Conservation (phyloP, 2,329 filamentous ascomycete genomes). For the Chaetomiaceae sp. region DNA sequence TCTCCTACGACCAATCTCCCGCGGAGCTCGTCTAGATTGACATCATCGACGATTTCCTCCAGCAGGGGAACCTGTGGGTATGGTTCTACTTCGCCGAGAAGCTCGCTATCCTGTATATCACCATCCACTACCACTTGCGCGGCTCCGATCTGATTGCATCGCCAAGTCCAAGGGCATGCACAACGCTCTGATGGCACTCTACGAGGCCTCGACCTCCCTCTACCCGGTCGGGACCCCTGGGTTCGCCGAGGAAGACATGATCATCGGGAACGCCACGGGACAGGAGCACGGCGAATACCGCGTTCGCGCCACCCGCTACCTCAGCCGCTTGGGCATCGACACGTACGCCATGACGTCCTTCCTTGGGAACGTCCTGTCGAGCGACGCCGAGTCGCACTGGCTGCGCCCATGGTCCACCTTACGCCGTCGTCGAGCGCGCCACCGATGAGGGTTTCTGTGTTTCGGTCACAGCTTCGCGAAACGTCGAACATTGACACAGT, state of each 20-base stretch:
- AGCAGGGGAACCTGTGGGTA: conserved; percentile 27
- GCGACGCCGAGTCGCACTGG: conserved; percentile 27
- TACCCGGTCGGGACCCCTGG: conserved; percentile 22
- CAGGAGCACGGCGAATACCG: conserved; percentile 24
- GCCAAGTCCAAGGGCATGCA: conserved; percentile 27
- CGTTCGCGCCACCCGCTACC: conserved; percentile 25
- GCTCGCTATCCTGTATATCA: conserved; percentile 29
- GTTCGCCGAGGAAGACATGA: conserved; percentile 25
- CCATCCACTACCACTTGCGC: conserved; percentile 31
- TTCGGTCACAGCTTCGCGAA: too few relatives aligned
- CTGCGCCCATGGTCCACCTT: conserved; percentile 27
- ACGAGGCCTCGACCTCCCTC: conserved; percentile 27
- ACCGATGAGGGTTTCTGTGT: too few relatives aligned
- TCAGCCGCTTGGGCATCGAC: conserved; percentile 23
- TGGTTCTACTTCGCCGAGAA: conserved; percentile 30
- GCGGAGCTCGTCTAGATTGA: conserved; percentile 12
- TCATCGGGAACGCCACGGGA: conserved; percentile 29
- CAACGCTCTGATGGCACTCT: conserved; percentile 28
- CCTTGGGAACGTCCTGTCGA: conserved; percentile 28
- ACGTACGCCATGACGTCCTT: conserved; percentile 26
- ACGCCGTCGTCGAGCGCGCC: conserved; percentile 28
- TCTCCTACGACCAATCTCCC: conserved; percentile 17
- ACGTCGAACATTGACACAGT: too few relatives aligned
- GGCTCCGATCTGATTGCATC: conserved; percentile 24
- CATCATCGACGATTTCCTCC: conserved; percentile 21